These are phyloP conservation scores for Prunus kanzakura DNA, from an alignment of 306 rosid species.

Conservation along the genomic window DNA sequence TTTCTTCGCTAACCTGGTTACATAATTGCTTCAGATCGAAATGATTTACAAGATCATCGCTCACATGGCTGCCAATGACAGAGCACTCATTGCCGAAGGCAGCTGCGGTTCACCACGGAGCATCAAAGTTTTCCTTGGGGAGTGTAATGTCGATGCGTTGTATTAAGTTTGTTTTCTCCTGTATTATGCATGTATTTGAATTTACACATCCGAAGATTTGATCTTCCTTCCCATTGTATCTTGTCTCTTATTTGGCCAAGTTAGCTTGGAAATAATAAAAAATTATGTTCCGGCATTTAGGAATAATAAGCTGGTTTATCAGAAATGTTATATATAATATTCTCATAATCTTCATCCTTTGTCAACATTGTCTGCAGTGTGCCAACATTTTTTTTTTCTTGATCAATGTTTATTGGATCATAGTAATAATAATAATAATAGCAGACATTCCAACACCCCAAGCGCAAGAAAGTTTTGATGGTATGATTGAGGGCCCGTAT, in stretches of 20 bases:
- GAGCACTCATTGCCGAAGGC: conserved; percentile 92
- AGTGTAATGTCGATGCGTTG: conserved; percentile 66
- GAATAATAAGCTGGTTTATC: neutral
- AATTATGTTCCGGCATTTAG: neutral
- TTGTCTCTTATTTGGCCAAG: conserved; percentile 2
- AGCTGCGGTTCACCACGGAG: conserved; percentile 87
- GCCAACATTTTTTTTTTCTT: neutral
- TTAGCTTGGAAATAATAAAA: neutral
- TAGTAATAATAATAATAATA: neutral
- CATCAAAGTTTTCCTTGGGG: conserved; percentile 73
- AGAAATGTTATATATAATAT: conserved; percentile 17
- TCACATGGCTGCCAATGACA: conserved; percentile 89
- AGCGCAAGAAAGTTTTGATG: neutral
- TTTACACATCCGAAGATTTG: conserved; percentile 2
- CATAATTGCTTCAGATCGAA: conserved; percentile 52
- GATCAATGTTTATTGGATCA: neutral
- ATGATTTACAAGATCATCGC: conserved; percentile 84
- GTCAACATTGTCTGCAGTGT: neutral
- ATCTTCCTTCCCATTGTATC: conserved; percentile 13
- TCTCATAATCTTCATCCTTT: conserved; percentile 2
- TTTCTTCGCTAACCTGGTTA: conserved; percentile 14
- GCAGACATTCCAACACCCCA: neutral
- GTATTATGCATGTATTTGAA: neutral
- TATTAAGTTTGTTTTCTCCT: conserved; percentile 30
- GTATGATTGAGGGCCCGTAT: neutral